Conservation (phyloP, 2,329 filamentous ascomycete species). For the Xylaria sp. region DNA sequence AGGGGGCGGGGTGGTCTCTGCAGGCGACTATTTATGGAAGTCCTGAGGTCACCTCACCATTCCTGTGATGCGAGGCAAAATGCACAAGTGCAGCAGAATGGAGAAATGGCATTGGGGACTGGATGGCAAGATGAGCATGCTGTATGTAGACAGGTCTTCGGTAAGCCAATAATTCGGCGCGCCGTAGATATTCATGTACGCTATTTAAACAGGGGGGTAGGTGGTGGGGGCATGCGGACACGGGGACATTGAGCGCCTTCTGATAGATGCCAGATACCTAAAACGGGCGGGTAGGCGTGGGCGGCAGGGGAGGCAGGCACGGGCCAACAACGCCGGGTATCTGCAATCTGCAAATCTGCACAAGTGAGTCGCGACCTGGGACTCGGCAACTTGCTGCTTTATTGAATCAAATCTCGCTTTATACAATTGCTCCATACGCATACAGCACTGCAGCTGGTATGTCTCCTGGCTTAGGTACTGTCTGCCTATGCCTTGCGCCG, state of each 20-base stretch:
- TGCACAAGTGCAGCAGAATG: constrained; percentile 8
- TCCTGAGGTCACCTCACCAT: constrained; percentile 4
- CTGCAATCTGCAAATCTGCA: constrained; percentile 2
- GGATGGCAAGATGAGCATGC: constrained; percentile 3
- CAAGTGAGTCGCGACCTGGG: constrained; percentile 14
- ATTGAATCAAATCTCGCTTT: constrained; percentile 25
- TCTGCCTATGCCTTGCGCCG: neutral
- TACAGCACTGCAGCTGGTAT: constrained; percentile 9
- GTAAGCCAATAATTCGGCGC: constrained; percentile 23
- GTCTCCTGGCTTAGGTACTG: neutral
- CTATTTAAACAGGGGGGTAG: constrained; percentile 2
- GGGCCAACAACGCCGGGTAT: constrained; percentile 19
- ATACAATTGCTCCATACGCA: constrained; percentile 21
- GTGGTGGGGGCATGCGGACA: constrained; percentile 1
- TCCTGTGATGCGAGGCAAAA: constrained; percentile 9
- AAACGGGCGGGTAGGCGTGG: constrained; percentile 1
- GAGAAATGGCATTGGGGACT: neutral
- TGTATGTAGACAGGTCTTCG: neutral
- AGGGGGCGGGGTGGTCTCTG: constrained; percentile 10
- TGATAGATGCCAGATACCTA: neutral
- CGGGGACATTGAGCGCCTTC: neutral
- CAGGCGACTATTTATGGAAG: constrained; percentile 27
- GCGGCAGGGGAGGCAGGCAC: constrained; percentile 20
- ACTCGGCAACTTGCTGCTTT: constrained; percentile 20
- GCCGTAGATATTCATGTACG: constrained; percentile 8